These are phyloP conservation scores for Oryza coarctata DNA, from an alignment of 176 grass and related monocot genomes.

Conservation along the genomic window DNA sequence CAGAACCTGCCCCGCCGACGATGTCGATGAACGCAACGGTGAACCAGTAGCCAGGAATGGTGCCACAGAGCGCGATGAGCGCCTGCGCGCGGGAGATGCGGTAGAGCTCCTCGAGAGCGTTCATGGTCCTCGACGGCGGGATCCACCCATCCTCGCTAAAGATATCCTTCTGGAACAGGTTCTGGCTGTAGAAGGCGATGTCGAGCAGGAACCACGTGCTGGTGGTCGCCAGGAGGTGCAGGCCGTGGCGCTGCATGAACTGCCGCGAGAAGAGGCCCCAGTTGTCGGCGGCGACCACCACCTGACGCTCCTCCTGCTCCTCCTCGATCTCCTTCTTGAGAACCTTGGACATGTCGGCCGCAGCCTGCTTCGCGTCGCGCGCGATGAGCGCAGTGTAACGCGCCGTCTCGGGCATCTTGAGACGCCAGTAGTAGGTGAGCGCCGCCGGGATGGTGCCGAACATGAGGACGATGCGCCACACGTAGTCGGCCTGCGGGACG, in stretches of 20 bases:
- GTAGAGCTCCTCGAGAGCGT: conserved; percentile 71
- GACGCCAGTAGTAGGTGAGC: conserved; percentile 90
- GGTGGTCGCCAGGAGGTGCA: conserved; percentile 65
- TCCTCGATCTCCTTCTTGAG: conserved; percentile 50
- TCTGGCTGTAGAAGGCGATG: conserved; percentile 87
- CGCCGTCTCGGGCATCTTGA: conserved; percentile 90
- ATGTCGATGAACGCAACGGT: conserved; percentile 72
- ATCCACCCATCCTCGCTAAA: conserved; percentile 78
- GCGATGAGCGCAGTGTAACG: conserved; percentile 85
- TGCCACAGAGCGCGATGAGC: conserved; percentile 74
- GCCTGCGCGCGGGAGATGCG: conserved; percentile 63
- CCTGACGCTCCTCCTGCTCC: background rate
- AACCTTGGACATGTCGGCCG: conserved; percentile 74
- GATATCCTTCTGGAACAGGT: conserved; percentile 94
- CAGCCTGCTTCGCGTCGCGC: conserved; percentile 62
- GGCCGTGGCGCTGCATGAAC: conserved; percentile 50
- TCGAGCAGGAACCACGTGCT: conserved; percentile 85
- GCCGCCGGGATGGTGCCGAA: conserved; percentile 55
- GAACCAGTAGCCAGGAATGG: conserved; percentile 85
- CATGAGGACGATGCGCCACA: conserved; percentile 85
- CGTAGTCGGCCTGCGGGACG: conserved; percentile 50
- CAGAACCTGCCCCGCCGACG: conserved; percentile 60
- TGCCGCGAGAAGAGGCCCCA: conserved; percentile 76
- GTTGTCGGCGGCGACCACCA: background rate
- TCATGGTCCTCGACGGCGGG: conserved; percentile 56